These are phyloP conservation scores for Lachnellula hyalina DNA, from an alignment of 2,329 filamentous ascomycete genomes.

Conservation along the genomic window DNA sequence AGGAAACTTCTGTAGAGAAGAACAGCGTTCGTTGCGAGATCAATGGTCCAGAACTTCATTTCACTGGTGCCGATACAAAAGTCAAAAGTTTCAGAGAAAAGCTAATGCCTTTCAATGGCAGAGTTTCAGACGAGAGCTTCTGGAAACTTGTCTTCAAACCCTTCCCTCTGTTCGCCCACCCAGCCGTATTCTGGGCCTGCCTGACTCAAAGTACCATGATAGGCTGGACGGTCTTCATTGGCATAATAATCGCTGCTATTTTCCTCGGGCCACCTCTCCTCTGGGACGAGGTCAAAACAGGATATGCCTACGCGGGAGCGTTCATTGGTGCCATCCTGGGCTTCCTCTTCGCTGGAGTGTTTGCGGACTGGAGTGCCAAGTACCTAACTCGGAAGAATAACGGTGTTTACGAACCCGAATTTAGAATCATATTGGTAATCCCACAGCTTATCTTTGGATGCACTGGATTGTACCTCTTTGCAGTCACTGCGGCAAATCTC, in stretches of 20 bases:
- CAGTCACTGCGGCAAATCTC: conserved; percentile 62
- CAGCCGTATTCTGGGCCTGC: conserved; percentile 73
- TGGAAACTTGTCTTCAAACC: conserved; percentile 62
- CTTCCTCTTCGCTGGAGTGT: conserved; percentile 66
- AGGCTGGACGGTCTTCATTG: conserved; percentile 92
- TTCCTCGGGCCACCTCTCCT: conserved; percentile 77
- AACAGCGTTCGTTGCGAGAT: background rate
- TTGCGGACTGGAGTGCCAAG: conserved; percentile 69
- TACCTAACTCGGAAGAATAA: conserved; percentile 67
- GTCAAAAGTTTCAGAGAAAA: conserved; percentile 54
- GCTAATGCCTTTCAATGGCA: conserved; percentile 69
- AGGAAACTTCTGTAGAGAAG: background rate
- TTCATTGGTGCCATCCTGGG: conserved; percentile 79
- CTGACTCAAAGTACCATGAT: conserved; percentile 86
- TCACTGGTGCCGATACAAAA: conserved; percentile 24
- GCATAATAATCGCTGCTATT: conserved; percentile 74
- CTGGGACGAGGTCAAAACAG: conserved; percentile 75
- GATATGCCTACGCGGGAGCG: conserved; percentile 81
- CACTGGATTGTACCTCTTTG: conserved; percentile 80
- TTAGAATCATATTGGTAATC: conserved; percentile 75
- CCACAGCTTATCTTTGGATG: conserved; percentile 75
- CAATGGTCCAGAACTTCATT: background rate
- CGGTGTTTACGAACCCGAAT: conserved; percentile 88
- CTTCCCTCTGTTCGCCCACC: conserved; percentile 77
- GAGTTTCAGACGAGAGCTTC: conserved; percentile 74